Evolutionary conservation across 2,329 filamentous ascomycete species (phyloP), one percentile per base, ranked within the genome.

Genomic region (Sporothrix dimorphospora): DNA sequence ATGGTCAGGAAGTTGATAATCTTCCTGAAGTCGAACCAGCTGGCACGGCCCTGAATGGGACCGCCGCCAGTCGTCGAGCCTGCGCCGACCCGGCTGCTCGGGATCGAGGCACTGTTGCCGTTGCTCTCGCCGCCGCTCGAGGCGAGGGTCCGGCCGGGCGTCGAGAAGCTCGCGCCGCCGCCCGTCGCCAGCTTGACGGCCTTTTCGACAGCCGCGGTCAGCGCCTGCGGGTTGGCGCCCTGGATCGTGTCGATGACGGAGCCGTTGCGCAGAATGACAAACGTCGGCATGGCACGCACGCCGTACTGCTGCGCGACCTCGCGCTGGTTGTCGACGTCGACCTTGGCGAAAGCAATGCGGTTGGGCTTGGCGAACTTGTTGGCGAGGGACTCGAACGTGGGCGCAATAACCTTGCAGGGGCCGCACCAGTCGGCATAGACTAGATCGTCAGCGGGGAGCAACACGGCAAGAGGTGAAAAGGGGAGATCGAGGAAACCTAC

Each of bases 371-470:
- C 90, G 78, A 96, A 89, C 80, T 95, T 92, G 73, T 87, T 86
- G 65, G 94, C 89, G 72, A 98, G 90, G 77, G 91, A 89, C 79
- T 97, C 93, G 81, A 97, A 98, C 72, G 92, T 89, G 24, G 95
- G 95, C 67, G 93, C 93, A 76, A 98, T 97, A 80, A 91, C 89
- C 83, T 97, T 97, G 88, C 94, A 98, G 78, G 95, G 94, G 72
- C 91, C 92, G 81, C 94, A 98, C 93, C 94, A 97, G 83, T 97
- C 92, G 81, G 95, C 95, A 79, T 96, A 97, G 86, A 98, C 94
- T 97, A 27, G 47, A 61, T 68, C 47, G 73, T 63, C 51, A 73
- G 61, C 67, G 51, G 67, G 45, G 70, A 38, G 71, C 38, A 53
- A 5, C 9, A 9, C 2, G 21, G n/a, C 19, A 27, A 16, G 3